Percentiles rank a stretch among this genome's conserved stretches.
Conservation (phyloP, 179 eudicot species). For the Vitellaria paradoxa region DNA sequence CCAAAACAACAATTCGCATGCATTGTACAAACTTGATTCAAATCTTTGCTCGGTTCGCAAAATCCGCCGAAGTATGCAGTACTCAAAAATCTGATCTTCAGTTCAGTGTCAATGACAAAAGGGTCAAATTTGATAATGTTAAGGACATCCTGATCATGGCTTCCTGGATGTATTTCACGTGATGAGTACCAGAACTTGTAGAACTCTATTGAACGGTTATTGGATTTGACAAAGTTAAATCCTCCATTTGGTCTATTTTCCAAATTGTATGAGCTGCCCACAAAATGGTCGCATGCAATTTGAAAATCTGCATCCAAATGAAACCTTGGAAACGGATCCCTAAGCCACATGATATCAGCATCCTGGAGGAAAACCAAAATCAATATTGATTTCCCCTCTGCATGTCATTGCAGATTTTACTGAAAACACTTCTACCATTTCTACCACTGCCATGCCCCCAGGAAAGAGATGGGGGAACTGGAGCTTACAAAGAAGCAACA, state of each 20-base stretch:
- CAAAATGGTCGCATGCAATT: slow-evolving; percentile 72
- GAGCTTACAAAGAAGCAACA: no score
- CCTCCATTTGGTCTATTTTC: slow-evolving; percentile 72
- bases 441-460: no score
- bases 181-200: slow-evolving; percentile 76
- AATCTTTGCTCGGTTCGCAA: slow-evolving; percentile 75
- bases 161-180: slow-evolving; percentile 45
- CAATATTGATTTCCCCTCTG: not conserved
- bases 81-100: slow-evolving; percentile 62
- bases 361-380: slow-evolving; percentile 39
- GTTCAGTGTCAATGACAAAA: slow-evolving; percentile 44
- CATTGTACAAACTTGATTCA: slow-evolving; percentile 67
- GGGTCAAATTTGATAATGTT: slow-evolving; percentile 60
- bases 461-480: no score
- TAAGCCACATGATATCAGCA: slow-evolving; percentile 86
- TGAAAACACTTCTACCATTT: no score
- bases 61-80: slow-evolving; percentile 80
- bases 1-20: slow-evolving; percentile 84
- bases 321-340: slow-evolving; percentile 70
- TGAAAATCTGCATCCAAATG: slow-evolving; percentile 67
- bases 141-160: slow-evolving; percentile 86
- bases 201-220: slow-evolving; percentile 59
- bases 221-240: slow-evolving; percentile 64
- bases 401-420: not conserved
- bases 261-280: slow-evolving; percentile 46